Evolutionary conservation across 1,284 basidiomycete genomes (phyloP), one percentile per base, ranked within the genome.

Genomic region (Cutaneotrichosporon dermatis): DNA sequence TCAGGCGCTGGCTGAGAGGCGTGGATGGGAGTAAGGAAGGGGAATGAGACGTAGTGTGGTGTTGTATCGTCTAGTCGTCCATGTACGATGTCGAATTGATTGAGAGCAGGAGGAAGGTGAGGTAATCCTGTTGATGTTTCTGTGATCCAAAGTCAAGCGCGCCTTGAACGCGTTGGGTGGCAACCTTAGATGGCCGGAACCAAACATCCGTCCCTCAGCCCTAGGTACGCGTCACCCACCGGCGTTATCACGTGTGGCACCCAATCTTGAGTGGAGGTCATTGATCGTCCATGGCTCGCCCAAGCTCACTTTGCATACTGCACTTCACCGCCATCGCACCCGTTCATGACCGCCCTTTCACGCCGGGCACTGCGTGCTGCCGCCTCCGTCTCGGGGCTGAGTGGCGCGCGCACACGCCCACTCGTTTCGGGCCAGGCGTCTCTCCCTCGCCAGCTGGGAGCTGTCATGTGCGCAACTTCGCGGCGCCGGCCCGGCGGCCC

Each of bases 361-460:
- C 52, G 57, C 57, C 15, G 52, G 46, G 46, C 52, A 13, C 41
- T 54, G 45, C 51, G 46, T 10, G 50, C 16, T 10, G 36, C 53
- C 7, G 37, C 34, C 9, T 33, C 37, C n/a, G 44, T 34, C 13
- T 39, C 36, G 6, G 37, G 36, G 7, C 37, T 13, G 9, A 1
- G n/a, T 36, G 33, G 25, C 15, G 44, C 41, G 52, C 16, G n/a
- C 43, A 25, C 37, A 40, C 34, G 6, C 39, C 42, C 10, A 7
- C 9, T 15, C 44, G 44, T 15, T 13, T 40, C 12, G 25, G 25
- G 25, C 25, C 25, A 25, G 25, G 25, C 25, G 25, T 11, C 55
- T 12, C 36, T 40, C 13, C 15, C n/a, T 2, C 44, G n/a, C 10
- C 54, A 25, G 25, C 25, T 25, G 25, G 25, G 25, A 25, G 25